These are phyloP conservation scores for Sordariomycetes sp. DNA, from an alignment of 2,329 filamentous ascomycete genomes.

Conservation along the genomic window DNA sequence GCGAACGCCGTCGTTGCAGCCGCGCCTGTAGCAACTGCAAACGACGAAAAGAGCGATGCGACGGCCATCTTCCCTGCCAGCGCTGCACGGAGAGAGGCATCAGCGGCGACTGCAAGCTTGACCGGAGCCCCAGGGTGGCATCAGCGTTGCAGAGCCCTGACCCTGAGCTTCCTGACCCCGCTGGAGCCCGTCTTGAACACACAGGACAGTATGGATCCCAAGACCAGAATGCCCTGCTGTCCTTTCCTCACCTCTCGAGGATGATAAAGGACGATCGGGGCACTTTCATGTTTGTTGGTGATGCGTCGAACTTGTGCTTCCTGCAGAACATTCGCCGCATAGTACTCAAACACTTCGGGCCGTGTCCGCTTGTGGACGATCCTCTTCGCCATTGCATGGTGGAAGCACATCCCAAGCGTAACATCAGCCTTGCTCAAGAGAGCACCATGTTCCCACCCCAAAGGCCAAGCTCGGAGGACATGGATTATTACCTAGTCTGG, in stretches of 20 bases:
- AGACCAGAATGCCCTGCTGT: neutral
- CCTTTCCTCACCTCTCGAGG: conserved; percentile 10
- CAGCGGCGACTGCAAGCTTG: conserved; percentile 11
- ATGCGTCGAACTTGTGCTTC: conserved; percentile 22
- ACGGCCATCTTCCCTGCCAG: conserved; percentile 15
- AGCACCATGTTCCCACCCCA: neutral
- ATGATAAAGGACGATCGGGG: conserved; percentile 21
- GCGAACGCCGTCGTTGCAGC: conserved; percentile 15
- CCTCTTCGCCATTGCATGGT: conserved; percentile 22
- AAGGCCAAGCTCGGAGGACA: neutral
- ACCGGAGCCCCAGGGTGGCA: neutral
- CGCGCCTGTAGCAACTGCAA: conserved; percentile 17
- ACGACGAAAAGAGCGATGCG: conserved; percentile 18
- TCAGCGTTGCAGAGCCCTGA: neutral
- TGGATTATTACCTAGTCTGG: neutral
- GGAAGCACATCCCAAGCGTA: conserved; percentile 13
- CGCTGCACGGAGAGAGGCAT: conserved; percentile 14
- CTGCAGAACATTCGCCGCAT: conserved; percentile 23
- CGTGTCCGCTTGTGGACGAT: conserved; percentile 21
- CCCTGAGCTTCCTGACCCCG: too few relatives aligned
- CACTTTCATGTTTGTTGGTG: conserved; percentile 25
- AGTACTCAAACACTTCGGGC: conserved; percentile 17
- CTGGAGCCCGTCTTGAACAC: neutral
- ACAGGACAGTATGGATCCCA: neutral
- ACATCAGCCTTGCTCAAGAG: neutral